Base-by-base conservation (phyloP, 2,329 filamentous ascomycete species). In the Monilinia vaccinii-corymbosi region DNA sequence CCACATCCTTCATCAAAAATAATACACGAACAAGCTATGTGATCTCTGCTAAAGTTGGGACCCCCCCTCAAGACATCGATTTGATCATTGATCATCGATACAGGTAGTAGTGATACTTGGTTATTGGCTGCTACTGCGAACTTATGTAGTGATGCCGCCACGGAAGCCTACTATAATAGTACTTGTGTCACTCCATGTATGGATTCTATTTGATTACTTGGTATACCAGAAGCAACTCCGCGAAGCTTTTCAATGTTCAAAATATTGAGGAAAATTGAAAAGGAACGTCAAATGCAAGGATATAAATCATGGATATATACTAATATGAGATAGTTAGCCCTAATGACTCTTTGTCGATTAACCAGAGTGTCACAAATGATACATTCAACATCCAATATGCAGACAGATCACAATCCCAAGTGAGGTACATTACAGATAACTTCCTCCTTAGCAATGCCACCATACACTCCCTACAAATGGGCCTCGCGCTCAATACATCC, bases 21-120 rank as follows among this genome's bases (percentile, higher is more conserved):
- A 66, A 81, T 63, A 81, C 80, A 0, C 79, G 76, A 48, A 79
- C 78, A 50, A 79, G 77, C 21, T 71, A 71, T 56, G 58, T 66
- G 21, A 78, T 79, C 42, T 74, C 80, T 42, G 76, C 86, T 48
- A 71, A 73, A 25, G 71, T 86, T 50, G 83, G 83, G 60, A 83
- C 81, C 0, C 83, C 83, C 0, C 73, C 76, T 0, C 83, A 86
- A 69, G 70, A 71, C 4, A 70, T 85, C 45, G 76, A 72, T 56
- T 74, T 86, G 66, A 74, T 80, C 46, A 74, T 74, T 86, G 66
- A 74, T 80, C 46, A 74, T 86, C 62, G 83, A 86, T 69, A 86
- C 83, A 11, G 83, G 83, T 18, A 84, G 80, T 68, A 83, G 79
- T 66, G 83, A 86, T 67, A 79, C 81, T 2, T 86, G 83, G 82